phyloP scores from a whole-genome alignment of 495 filamentous ascomycete species.

The Aspergillus bridgeri region DNA sequence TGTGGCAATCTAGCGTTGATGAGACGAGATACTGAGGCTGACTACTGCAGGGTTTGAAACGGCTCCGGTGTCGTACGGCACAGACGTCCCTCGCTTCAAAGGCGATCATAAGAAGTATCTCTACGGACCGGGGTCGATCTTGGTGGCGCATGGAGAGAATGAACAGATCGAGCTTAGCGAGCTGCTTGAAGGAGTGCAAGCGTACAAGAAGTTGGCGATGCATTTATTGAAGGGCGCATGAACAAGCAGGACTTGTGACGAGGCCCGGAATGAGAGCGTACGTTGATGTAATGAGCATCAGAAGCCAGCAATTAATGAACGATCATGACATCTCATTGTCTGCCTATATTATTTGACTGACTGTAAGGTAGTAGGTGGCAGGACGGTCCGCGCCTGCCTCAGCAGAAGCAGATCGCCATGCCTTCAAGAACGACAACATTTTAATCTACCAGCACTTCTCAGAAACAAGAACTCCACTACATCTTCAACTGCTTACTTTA shows the following conservation, averaged over 20 bases:
- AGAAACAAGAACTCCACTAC: no score
- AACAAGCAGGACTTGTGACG: not conserved
- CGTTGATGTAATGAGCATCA: no score
- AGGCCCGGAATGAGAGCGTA: no score
- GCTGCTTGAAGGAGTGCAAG: constrained; percentile 59
- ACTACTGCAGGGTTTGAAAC: constrained; percentile 62
- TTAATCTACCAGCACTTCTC: no score
- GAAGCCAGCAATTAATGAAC: no score
- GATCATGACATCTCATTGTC: no score
- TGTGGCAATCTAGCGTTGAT: not conserved
- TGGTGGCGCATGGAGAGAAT: constrained; percentile 74
- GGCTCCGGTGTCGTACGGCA: constrained; percentile 72
- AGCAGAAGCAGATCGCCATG: no score
- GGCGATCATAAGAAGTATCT: constrained; percentile 66
- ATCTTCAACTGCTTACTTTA: no score
- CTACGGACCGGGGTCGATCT: constrained; percentile 74
- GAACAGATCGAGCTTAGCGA: constrained; percentile 67
- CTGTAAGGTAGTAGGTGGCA: no score
- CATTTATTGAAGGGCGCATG: constrained; percentile 3
- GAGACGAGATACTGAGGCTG: not conserved
- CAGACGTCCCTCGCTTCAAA: constrained; percentile 58
- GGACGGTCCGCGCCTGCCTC: no score
- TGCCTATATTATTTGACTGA: no score
- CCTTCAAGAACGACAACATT: no score
- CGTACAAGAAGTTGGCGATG: constrained; percentile 45